Evolutionary conservation across 2,329 filamentous ascomycete genomes (phyloP), one percentile per base, ranked within the genome.

Genomic region (Karstenula rhodostoma): DNA sequence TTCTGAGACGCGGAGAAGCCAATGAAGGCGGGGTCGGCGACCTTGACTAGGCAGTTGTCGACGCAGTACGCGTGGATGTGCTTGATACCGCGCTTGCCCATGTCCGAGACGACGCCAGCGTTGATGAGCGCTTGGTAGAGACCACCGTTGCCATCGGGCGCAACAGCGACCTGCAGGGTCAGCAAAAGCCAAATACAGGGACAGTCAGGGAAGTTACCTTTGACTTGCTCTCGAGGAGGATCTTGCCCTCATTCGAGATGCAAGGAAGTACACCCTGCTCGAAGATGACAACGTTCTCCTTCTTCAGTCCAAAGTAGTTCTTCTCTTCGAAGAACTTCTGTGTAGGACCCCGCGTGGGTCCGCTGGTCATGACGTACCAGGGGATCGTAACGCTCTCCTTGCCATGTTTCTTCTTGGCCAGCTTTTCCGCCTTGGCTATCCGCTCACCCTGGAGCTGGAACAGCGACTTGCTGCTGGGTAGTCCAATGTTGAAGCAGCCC

Each of bases 321-420:
- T 98, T 86, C 79, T 96, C 85, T 77, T 91, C 82, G 80, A 99
- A 98, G 84, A 95, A 99, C 63, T 90, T 84, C 83, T 97, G 91
- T n/a, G 95, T 99, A 43, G 94, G 92, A 63, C 88, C 88, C 68
- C 94, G 88, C 8, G 95, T 99, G 48, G 95, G 95, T 4, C 95
- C 95, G 73, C 93, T 97, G 72, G 95, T 99, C 95, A 99, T 99
- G 79, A 99, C 93, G 81, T 99, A 99, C 95, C 95, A 99, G 13
- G 95, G 95, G 44, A 98, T 89, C 33, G 90, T 83, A 51, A 82
- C 83, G 62, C 81, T 83, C 50, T 73, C 76, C 67, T 85, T 85
- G 59, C 86, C 86, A 56, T 87, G 83, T 76, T 89, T 88, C 78
- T 90, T 88, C 70, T 88, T 85, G 46, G 94, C 94, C 66, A 98